Conservation (phyloP, 1,139 yeast genomes). For the Taphrina pruni region DNA sequence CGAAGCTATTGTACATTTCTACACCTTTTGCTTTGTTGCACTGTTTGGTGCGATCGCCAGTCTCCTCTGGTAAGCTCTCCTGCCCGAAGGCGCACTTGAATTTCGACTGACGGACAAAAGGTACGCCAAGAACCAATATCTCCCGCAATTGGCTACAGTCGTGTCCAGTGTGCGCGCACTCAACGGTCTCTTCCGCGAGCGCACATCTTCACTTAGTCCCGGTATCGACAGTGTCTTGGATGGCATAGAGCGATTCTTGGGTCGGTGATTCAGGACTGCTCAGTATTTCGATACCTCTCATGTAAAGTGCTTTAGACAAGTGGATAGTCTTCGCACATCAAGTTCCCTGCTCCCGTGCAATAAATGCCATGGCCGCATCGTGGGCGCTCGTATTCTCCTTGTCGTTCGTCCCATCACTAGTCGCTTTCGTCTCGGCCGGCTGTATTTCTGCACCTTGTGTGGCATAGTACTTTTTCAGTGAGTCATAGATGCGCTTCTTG, state of each 20-base stretch:
- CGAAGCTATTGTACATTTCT: slow-evolving; percentile 27
- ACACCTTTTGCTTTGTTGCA: slow-evolving; percentile 26
- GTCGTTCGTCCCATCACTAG: background rate
- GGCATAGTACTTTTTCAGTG: slow-evolving; percentile 11
- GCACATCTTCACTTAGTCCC: slow-evolving; percentile 21
- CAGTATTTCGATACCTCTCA: too few species aligned
- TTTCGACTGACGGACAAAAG: slow-evolving; percentile 2
- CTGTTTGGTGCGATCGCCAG: slow-evolving; percentile 22
- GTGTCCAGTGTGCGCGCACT: slow-evolving; percentile 23
- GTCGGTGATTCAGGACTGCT: slow-evolving; percentile 5
- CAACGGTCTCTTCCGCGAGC: slow-evolving; percentile 34
- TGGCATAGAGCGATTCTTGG: slow-evolving; percentile 24
- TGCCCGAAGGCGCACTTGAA: background rate
- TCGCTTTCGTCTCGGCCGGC: background rate
- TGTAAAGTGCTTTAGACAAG: background rate
- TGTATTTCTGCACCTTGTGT: background rate
- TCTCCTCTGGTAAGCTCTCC: slow-evolving; percentile 17
- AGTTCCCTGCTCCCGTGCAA: slow-evolving; percentile 20
- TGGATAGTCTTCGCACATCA: background rate
- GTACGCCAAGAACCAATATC: slow-evolving; percentile 31
- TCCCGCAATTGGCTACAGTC: slow-evolving; percentile 31
- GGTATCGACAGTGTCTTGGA: slow-evolving; percentile 27
- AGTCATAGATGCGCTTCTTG: slow-evolving; percentile 18
- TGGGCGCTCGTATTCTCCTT: slow-evolving; percentile 7
- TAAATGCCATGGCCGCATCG: slow-evolving; percentile 20